Conservation (phyloP, 2,329 filamentous ascomycete genomes). For the Fusarium ramigenum region DNA sequence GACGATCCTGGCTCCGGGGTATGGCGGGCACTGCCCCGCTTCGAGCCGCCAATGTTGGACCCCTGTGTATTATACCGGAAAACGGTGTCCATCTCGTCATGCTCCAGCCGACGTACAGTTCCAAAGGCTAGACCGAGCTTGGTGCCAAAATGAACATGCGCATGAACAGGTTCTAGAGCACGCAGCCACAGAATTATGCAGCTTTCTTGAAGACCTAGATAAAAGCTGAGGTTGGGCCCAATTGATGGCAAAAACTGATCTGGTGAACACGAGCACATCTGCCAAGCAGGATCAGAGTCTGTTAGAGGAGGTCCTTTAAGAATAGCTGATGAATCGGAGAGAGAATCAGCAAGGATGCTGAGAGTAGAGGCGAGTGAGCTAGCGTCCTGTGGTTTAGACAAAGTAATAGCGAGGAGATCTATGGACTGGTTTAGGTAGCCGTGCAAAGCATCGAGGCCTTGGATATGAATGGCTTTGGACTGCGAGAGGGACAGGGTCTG, state of each 20-base stretch:
- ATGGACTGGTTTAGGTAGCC: constrained; percentile 84
- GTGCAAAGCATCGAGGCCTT: constrained; percentile 76
- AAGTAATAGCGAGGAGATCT: constrained; percentile 81
- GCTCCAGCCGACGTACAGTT: constrained; percentile 69
- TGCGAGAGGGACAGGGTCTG: constrained; percentile 60
- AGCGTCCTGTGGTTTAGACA: constrained; percentile 68
- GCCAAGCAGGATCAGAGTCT: constrained; percentile 55
- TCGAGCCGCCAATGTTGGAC: constrained; percentile 41
- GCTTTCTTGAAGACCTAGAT: constrained; percentile 75
- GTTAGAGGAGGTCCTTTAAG: constrained; percentile 63
- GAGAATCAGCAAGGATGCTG: constrained; percentile 63
- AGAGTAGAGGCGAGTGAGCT: constrained; percentile 66
- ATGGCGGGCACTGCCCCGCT: constrained; percentile 38
- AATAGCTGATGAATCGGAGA: constrained; percentile 61
- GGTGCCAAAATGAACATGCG: constrained; percentile 68
- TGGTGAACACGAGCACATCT: constrained; percentile 54
- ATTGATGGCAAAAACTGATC: constrained; percentile 55
- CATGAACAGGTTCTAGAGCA: constrained; percentile 73
- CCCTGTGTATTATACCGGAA: constrained; percentile 69
- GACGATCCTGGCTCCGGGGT: constrained; percentile 37
- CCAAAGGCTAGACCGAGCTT: constrained; percentile 77
- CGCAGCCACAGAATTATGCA: constrained; percentile 75
- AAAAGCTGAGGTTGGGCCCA: constrained; percentile 76
- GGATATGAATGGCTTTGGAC: constrained; percentile 65
- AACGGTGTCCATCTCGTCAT: constrained; percentile 81